phyloP scores from a whole-genome alignment of 164 flowering plant genomes.

The Sedum album region DNA sequence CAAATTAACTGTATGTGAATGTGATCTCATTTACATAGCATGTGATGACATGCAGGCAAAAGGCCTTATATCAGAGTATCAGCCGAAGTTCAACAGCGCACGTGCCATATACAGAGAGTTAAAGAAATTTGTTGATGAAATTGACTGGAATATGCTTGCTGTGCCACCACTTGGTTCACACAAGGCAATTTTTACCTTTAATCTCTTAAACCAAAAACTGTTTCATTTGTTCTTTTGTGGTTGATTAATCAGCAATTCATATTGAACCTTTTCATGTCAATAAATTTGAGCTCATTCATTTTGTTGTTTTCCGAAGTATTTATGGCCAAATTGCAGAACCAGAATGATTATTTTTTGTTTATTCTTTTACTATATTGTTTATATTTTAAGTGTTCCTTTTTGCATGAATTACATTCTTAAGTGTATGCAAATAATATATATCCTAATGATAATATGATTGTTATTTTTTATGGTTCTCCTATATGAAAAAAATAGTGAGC shows the following conservation, averaged over 20 bases:
- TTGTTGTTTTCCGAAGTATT: background rate
- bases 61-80: constrained; percentile 85
- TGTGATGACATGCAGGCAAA: constrained; percentile 63
- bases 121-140: constrained; percentile 86
- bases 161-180: constrained; percentile 87
- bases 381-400: background rate
- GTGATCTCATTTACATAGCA: constrained; percentile 2
- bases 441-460: too few relatives aligned
- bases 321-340: background rate
- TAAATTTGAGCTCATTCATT: background rate
- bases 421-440: too few relatives aligned
- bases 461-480: background rate
- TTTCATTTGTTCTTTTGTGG: background rate
- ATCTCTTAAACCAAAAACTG: background rate
- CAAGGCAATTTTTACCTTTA: constrained; percentile 41
- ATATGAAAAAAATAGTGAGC: background rate
- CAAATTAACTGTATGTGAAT: background rate
- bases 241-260: background rate
- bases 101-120: constrained; percentile 88
- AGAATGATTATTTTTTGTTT: background rate
- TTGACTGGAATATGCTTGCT: constrained; percentile 96
- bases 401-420: too few relatives aligned
- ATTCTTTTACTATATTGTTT: background rate
- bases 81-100: constrained; percentile 94
- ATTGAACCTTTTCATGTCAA: background rate